These are phyloP conservation scores for Solanum chacoense DNA, from an alignment of 305 asterid genomes.

Conservation along the genomic window DNA sequence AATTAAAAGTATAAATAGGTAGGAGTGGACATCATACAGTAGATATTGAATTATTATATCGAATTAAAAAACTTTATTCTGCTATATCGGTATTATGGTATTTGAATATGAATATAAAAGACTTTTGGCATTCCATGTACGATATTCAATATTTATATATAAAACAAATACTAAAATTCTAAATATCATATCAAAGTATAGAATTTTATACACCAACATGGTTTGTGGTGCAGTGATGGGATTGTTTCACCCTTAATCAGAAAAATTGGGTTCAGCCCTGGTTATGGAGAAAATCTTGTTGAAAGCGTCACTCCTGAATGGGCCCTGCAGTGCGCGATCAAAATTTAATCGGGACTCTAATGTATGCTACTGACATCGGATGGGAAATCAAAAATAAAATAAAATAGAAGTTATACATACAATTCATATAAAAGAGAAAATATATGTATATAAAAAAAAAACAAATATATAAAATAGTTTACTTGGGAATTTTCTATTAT, in stretches of 20 bases:
- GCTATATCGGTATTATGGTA: background rate
- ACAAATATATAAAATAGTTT: background rate
- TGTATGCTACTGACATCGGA: accelerated
- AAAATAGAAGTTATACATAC: too few relatives aligned
- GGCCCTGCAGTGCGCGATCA: accelerated
- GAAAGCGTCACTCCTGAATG: accelerated
- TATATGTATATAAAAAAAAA: too few relatives aligned
- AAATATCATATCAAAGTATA: too few relatives aligned
- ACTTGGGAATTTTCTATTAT: background rate
- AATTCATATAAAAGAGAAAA: too few relatives aligned
- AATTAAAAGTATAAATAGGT: background rate
- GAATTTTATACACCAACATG: too few relatives aligned
- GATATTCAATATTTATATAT: too few relatives aligned
- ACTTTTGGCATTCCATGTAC: background rate
- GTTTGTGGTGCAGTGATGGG: too few relatives aligned
- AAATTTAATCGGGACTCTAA: accelerated
- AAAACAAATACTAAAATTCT: too few relatives aligned
- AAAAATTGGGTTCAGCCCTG: accelerated
- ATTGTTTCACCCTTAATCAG: accelerated
- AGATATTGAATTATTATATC: background rate
- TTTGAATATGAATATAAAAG: background rate
- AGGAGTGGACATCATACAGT: background rate
- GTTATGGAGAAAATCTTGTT: too few relatives aligned
- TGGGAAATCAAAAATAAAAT: accelerated
- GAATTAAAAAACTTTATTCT: background rate